Base-by-base conservation (phyloP, 192 early-diverging fungal species). In the Coemansia sp. region DNA sequence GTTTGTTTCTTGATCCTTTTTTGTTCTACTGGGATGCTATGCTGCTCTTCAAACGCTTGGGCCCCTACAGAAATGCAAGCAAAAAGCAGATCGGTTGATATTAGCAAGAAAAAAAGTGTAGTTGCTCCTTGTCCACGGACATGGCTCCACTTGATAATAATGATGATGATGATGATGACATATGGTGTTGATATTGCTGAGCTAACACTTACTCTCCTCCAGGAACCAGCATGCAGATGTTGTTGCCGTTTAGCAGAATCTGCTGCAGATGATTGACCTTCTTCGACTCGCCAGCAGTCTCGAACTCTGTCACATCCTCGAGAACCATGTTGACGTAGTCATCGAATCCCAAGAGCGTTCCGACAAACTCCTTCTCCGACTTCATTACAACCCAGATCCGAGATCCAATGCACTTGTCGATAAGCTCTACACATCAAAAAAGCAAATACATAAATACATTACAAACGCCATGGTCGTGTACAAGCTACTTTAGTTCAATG, bases 301-400 rank as follows among this genome's bases (percentile, higher is more conserved):
- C 92, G 45, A 69, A 77, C 50, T 99, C 96, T 37, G 94, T 97
- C 42, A 98, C 97, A 63, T 99, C 90, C 63, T 97, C 92, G 62
- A 99, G 77, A 5, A 99, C 95, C 97, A 99, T 97, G 81, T 98
- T 98, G 69, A 98, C 96, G 85, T 89, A 99, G 81, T 99, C 97
- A 72, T 99, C 97, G 80, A 99, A 99, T n/a, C 94, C 95, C 5
- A 95, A 84, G 63, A 99, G 85, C 16, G 93, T 96, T 9, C 97
- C 97, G 18, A 90, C 89, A 75, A 99, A 99, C 83, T 99, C 97
- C 84, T 93, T 96, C 67, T 98, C 94, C 18, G 87, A 86, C 85
- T 98, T 98, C 95, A 99, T 96, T 49, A 97, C 77, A 1, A 99
- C 96, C 96, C 95, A 97, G 65, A 99, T 96, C 69, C 90, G 87